Base-by-base conservation (phyloP, 139 green algal genomes). In the Bryopsis sp. region DNA sequence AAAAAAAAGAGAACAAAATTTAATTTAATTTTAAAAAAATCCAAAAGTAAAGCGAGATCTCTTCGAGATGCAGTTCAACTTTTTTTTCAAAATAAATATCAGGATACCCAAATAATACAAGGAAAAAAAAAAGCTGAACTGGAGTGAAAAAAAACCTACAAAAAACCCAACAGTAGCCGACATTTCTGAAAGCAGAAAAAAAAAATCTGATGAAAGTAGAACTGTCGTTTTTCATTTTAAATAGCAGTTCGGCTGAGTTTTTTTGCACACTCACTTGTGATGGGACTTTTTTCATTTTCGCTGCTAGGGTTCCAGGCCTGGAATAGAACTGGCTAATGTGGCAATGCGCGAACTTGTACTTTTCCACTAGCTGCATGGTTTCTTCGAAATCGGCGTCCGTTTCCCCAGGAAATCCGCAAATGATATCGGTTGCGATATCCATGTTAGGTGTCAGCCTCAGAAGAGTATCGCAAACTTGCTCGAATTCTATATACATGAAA, bases 241-340 rank as follows among this genome's bases (percentile, higher is more conserved):
- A n/a, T n/a, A n/a, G n/a, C n/a, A n/a, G n/a, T n/a, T n/a, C n/a
- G n/a, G n/a, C n/a, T n/a, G 15, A 50, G 11, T 50, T 50, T 50
- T 50, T 50, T 26, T 26, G 11, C 15, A 63, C 19, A 35, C 24
- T 36, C n/a, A 78, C 67, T 31, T 77, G 50, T 2, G 81, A 79
- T 2, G 74, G 65, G 11, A 91, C 84, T 28, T 77, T 76, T 57
- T 88, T 87, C 92, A 97, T 97, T 48, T 88, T 78, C 24, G 90
- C 92, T 1, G 92, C 92, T 1, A 91, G 90, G 0, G 91, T 97
- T 60, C 92, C 90, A 50, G 90, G 82, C 54, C 80, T 82, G 68
- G 88, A 79, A 75, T 97, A 96, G 81, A 97, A 97, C 76, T 97
- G 90, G 5, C 69, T 87, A 73, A 97, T 95, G 82, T 97, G 91